Conservation (phyloP, 345 rosid species). For the Syzygium aqueum region DNA sequence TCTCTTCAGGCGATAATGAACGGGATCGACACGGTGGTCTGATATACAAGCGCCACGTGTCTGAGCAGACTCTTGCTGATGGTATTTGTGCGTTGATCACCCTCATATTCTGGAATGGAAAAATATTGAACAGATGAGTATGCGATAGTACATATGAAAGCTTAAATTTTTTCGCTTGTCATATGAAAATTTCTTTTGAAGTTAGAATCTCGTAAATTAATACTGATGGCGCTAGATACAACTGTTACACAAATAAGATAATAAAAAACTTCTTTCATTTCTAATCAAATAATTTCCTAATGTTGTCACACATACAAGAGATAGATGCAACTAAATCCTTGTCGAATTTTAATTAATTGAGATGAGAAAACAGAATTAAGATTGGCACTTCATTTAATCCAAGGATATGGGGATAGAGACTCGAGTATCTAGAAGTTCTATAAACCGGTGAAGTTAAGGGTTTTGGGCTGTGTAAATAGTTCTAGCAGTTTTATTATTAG, state of each 20-base stretch:
- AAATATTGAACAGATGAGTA: background rate
- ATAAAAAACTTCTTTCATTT: too few species aligned
- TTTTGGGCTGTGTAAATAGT: too few species aligned
- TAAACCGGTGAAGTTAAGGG: too few species aligned
- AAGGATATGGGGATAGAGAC: background rate
- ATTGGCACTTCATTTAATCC: accelerated
- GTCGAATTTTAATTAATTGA: background rate
- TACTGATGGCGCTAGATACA: background rate
- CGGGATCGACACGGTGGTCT: background rate
- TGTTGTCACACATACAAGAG: background rate
- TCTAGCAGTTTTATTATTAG: too few species aligned
- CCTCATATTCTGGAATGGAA: background rate
- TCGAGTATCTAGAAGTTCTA: too few species aligned
- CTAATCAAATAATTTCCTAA: background rate
- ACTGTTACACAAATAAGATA: background rate
- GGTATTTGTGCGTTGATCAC: background rate
- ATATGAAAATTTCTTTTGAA: too few species aligned
- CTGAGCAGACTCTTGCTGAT: background rate
- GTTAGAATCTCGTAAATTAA: accelerated
- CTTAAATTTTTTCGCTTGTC: background rate
- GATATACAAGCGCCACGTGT: background rate
- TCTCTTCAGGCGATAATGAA: background rate
- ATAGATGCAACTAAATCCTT: background rate
- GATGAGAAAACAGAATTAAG: background rate
- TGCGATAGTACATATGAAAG: background rate